Base-by-base conservation (phyloP, 176 grass and related monocot species). In the sorghum (Sorghum bicolor) region DNA sequence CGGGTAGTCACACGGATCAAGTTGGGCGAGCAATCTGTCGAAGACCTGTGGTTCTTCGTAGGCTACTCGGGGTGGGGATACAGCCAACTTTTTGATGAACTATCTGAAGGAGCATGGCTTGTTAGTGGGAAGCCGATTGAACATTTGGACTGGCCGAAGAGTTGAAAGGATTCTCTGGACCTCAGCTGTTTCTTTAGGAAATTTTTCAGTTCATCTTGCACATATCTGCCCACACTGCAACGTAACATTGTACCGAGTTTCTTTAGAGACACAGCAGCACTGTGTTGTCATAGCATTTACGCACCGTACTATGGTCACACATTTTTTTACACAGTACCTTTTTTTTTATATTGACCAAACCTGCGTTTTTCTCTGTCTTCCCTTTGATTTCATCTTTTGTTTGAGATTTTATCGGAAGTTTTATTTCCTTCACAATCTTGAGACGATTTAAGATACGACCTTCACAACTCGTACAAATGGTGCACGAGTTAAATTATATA, bases 31-130 rank as follows among this genome's bases (percentile, higher is more conserved):
- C 85, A 87, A 36, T 85, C 83, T 47, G 25, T 64, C 20, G 63
- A 90, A 61, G 82, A 85, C 25, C 47, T 89, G 60, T 98, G 96
- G 93, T 98, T 98, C 75, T 98, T 98, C 80, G 76, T 95, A 8
- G 91, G 93, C 32, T 95, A 90, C 82, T 91, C 89, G 6, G 87
- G 91, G 67, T 98, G 91, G 96, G 82, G 50, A 64, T 92, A 88
- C 70, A 72, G n/a, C 30, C 93, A 95, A 65, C 87, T 98, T 19
- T 92, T 95, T 82, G 72, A 98, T 39, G 96, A 98, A 64, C 22
- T 94, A 44, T 85, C 88, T 58, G 79, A 74, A 85, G 91, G 93
- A 86, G 71, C 91, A 3, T 98, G 96, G 91, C 52, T 90, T 48
- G 81, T 87, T 25, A 92, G 76, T 71, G 44, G 15, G 32, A 57